Conservation (phyloP, 2,329 filamentous ascomycete species). For the Canariomyces notabilis region DNA sequence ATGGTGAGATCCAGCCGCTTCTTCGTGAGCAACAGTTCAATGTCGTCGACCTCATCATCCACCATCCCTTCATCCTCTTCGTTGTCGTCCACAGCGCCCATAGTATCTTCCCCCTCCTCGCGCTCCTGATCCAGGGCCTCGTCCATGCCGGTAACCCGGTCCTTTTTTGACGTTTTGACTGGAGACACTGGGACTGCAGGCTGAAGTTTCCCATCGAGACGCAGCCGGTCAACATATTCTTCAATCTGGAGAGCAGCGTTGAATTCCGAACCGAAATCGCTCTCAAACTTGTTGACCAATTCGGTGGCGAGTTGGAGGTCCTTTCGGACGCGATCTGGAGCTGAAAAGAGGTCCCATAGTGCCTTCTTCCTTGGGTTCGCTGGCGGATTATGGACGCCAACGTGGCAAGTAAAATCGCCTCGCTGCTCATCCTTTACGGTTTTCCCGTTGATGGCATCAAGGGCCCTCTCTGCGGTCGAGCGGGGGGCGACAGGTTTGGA, state of each 20-base stretch:
- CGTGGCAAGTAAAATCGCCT: conserved; percentile 95
- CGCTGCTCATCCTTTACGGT: conserved; percentile 91
- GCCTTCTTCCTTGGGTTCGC: conserved; percentile 86
- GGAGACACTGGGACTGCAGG: conserved; percentile 51
- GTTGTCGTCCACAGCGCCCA: conserved; percentile 66
- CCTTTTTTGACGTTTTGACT: conserved; percentile 58
- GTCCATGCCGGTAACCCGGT: conserved; percentile 55
- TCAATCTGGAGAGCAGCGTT: conserved; percentile 78
- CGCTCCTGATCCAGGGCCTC: conserved; percentile 64
- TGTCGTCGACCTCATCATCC: conserved; percentile 81
- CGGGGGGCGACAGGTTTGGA: conserved; percentile 47
- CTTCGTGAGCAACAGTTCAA: conserved; percentile 86
- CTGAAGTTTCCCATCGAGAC: conserved; percentile 70
- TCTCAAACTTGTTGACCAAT: conserved; percentile 77
- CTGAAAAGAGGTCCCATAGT: conserved; percentile 92
- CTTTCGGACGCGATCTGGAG: conserved; percentile 86
- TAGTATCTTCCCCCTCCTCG: conserved; percentile 58
- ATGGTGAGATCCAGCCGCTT: conserved; percentile 95
- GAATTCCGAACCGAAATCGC: conserved; percentile 71
- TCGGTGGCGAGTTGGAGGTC: conserved; percentile 80
- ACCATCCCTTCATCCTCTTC: conserved; percentile 76
- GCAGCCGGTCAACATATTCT: conserved; percentile 77
- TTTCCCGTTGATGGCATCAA: conserved; percentile 95
- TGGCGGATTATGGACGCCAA: conserved; percentile 90
- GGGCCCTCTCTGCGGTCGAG: conserved; percentile 73